A percentile compares a stretch with the other conserved stretches of the same genome.
phyloP scores from a whole-genome alignment of 1,139 yeast genomes.

The Pneumocystis jirovecii region DNA sequence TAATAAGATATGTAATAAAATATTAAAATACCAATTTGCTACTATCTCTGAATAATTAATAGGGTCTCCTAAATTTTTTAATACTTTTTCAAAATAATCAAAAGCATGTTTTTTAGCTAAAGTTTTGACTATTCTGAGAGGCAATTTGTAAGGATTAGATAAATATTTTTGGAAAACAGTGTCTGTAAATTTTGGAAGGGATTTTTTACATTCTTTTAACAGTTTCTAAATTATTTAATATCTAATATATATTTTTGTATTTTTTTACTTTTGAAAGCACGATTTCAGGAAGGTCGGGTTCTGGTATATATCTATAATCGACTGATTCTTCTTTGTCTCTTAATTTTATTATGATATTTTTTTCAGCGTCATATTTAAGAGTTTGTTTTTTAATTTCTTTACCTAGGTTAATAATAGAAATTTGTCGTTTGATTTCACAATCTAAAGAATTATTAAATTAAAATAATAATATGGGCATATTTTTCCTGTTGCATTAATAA shows the following conservation, averaged over 20 bases:
- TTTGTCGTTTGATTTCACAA: slow-evolving; percentile 63
- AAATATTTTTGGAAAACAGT: neutral
- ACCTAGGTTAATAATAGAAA: slow-evolving; percentile 27
- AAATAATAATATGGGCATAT: neutral
- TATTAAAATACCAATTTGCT: neutral
- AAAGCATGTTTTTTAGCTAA: neutral
- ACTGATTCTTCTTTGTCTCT: slow-evolving; percentile 68
- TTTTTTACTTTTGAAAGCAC: slow-evolving; percentile 28
- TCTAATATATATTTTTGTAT: neutral
- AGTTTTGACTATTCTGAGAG: neutral
- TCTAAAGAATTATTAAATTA: slow-evolving; percentile 13
- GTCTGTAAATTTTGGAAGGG: neutral
- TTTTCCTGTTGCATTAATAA: slow-evolving; percentile 48
- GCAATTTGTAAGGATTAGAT: neutral
- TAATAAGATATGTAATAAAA: neutral
- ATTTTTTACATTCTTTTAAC: neutral
- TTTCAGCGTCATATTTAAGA: slow-evolving; percentile 75
- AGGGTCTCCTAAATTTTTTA: neutral
- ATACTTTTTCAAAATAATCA: neutral
- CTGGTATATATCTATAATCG: slow-evolving; percentile 90
- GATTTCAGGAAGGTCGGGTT: slow-evolving; percentile 65
- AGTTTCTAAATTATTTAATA: slow-evolving; percentile 9
- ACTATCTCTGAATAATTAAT: neutral
- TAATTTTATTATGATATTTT: slow-evolving; percentile 38
- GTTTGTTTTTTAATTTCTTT: slow-evolving; percentile 47